Conservation (phyloP, 2,329 filamentous ascomycete species). For the Aspergillus caelatus region DNA sequence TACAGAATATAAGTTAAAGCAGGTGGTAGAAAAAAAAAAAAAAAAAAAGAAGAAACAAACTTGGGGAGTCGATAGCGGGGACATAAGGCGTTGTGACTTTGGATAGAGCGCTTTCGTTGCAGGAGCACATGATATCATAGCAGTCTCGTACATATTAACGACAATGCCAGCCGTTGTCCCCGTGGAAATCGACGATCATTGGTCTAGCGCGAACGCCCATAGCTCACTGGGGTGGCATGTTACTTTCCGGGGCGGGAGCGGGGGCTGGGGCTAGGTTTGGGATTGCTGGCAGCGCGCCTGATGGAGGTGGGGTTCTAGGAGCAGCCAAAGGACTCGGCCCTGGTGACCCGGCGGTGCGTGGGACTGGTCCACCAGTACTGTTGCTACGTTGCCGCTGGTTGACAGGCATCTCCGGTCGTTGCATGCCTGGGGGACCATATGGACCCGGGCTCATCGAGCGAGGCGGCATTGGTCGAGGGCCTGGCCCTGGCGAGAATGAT, state of each 20-base stretch:
- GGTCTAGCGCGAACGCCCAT: not conserved
- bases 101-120: constrained; percentile 23
- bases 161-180: constrained; percentile 9
- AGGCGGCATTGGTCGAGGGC: constrained; percentile 27
- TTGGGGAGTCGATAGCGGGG: not conserved
- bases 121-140: constrained; percentile 19
- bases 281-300: constrained; percentile 45
- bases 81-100: constrained; percentile 8
- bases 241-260: constrained; percentile 47
- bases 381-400: constrained; percentile 47
- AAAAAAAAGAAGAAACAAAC: constrained; percentile 4
- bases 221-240: constrained; percentile 19
- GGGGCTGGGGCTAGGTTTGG: constrained; percentile 32
- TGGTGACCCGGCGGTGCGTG: constrained; percentile 20
- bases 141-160: constrained; percentile 17
- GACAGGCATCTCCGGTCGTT: constrained; percentile 43
- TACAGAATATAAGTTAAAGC: constrained; percentile 4
- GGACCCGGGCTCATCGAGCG: constrained; percentile 47
- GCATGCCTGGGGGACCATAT: constrained; percentile 45
- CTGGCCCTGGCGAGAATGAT: constrained; percentile 37
- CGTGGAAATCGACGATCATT: constrained; percentile 7
- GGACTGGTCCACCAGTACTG: constrained; percentile 39
- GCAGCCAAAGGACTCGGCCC: constrained; percentile 34
- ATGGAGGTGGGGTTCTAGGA: constrained; percentile 33
- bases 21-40: not conserved